These are phyloP conservation scores for Heimioporus sp. DNA, from an alignment of 768 basidiomycete species.

Conservation along the genomic window DNA sequence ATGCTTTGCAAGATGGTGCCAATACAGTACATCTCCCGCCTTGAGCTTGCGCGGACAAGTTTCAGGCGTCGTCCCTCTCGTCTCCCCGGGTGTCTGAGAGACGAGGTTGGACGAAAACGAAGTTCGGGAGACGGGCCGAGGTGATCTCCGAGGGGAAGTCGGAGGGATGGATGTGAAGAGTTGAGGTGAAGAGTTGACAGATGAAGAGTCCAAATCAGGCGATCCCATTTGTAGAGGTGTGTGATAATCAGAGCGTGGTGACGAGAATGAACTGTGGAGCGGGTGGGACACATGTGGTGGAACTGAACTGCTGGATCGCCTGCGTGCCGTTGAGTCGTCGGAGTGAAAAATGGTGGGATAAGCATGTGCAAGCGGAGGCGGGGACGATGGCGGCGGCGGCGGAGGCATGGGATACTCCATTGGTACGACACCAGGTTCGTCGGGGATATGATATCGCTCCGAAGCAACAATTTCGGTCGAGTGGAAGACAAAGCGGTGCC, in stretches of 20 bases:
- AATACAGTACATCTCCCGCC: constrained; percentile 65
- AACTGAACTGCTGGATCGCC: constrained; percentile 1
- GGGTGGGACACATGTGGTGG: constrained; percentile 24
- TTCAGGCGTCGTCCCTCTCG: constrained; percentile 16
- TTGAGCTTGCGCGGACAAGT: constrained; percentile 40
- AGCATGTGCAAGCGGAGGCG: constrained; percentile 30
- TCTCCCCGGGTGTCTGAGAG: constrained; percentile 10
- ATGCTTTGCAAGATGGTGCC: constrained; percentile 70
- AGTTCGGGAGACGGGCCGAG: constrained; percentile 12
- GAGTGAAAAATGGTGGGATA: constrained; percentile 27
- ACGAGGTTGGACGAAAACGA: constrained; percentile 9
- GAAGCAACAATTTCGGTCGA: constrained; percentile 61
- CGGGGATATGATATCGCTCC: constrained; percentile 60
- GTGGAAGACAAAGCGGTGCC: constrained; percentile 87
- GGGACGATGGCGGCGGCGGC: constrained; percentile 30
- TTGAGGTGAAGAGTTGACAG: constrained; percentile 25
- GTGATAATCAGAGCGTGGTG: constrained; percentile 17
- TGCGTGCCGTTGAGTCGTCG: constrained; percentile 26
- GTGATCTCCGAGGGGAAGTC: constrained; percentile 24
- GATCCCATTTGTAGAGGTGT: constrained; percentile 23
- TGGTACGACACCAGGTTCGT: constrained; percentile 62
- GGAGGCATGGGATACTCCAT: constrained; percentile 36
- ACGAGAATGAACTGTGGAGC: constrained; percentile 15
- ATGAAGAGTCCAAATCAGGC: constrained; percentile 21
- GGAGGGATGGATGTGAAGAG: constrained; percentile 15